A percentile compares a stretch with the other conserved stretches of the same genome.
Conservation (phyloP, 306 rosid genomes). For the Inga oerstediana region DNA sequence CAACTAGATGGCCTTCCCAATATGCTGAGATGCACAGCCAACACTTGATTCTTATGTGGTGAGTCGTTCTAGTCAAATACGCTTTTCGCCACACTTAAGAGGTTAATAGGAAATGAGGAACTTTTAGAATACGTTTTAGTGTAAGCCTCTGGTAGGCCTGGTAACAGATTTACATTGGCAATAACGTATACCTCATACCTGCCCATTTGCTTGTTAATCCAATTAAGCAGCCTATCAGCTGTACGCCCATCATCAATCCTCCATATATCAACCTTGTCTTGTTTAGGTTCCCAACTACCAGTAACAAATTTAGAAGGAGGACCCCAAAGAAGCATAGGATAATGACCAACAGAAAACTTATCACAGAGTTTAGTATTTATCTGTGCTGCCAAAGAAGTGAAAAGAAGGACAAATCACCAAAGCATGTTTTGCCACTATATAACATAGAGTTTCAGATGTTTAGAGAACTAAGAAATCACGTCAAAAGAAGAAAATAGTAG, state of each 20-base stretch:
- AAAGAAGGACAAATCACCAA: slow-evolving; percentile 49
- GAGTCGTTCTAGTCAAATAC: neutral
- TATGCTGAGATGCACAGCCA: neutral
- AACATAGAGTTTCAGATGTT: neutral
- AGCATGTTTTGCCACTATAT: slow-evolving; percentile 16
- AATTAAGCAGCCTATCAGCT: slow-evolving; percentile 79
- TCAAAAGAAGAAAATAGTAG: neutral
- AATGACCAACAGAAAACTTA: slow-evolving; percentile 87
- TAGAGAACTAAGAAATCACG: neutral
- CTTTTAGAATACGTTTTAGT: neutral
- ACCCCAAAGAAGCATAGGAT: slow-evolving; percentile 98
- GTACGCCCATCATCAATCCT: slow-evolving; percentile 71
- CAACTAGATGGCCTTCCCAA: neutral
- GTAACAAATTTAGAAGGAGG: slow-evolving; percentile 85
- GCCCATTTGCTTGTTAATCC: slow-evolving; percentile 87
- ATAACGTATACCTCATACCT: slow-evolving; percentile 65
- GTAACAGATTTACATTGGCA: slow-evolving; percentile 4
- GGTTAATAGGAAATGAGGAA: neutral
- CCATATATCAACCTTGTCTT: slow-evolving; percentile 66
- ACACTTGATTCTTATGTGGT: neutral
- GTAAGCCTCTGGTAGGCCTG: neutral
- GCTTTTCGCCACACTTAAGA: neutral
- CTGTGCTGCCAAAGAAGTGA: slow-evolving; percentile 93
- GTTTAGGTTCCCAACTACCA: slow-evolving; percentile 74
- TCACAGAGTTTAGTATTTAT: slow-evolving; percentile 91